These are phyloP conservation scores for Termitomyces sp. DNA, from an alignment of 1,284 basidiomycete genomes.

Conservation along the genomic window DNA sequence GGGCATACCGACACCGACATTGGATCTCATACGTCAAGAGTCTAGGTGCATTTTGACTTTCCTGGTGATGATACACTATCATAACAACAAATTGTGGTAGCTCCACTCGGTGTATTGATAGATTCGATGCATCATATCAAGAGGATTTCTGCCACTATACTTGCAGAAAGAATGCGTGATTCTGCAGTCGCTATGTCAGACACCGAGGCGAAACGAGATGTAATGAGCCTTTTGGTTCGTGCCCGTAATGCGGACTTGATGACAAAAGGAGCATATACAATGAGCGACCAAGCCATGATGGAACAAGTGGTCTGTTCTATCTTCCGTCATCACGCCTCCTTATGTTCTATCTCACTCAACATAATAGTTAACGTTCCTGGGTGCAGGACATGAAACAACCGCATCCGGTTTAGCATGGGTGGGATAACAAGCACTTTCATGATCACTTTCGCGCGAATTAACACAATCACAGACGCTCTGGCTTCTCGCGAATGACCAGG, in stretches of 20 bases:
- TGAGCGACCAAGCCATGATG: conserved; percentile 44
- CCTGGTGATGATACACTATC: not conserved
- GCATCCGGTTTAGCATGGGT: conserved; percentile 45
- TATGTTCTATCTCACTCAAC: not conserved
- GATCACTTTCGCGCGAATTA: not conserved
- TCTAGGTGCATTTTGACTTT: conserved; percentile 19
- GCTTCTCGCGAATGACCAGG: conserved; percentile 26
- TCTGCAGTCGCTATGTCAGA: conserved; percentile 29
- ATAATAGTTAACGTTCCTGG: conserved; percentile 41
- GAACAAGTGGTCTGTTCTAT: conserved; percentile 39
- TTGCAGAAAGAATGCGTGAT: conserved; percentile 36
- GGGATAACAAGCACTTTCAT: not conserved
- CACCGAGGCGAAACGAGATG: conserved; percentile 39
- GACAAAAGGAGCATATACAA: conserved; percentile 29
- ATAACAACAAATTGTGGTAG: conserved; percentile 15
- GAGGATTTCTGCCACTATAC: conserved; percentile 33
- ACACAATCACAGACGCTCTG: conserved; percentile 21
- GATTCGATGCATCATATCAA: conserved; percentile 39
- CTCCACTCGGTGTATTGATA: conserved; percentile 25
- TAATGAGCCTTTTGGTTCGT: conserved; percentile 45
- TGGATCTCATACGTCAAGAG: conserved; percentile 24
- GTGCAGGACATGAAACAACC: conserved; percentile 49
- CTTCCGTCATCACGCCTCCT: not conserved
- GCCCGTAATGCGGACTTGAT: conserved; percentile 32
- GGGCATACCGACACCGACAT: conserved; percentile 33